Evolutionary conservation across 1,284 basidiomycete genomes (phyloP), one percentile per base, ranked within the genome.

Genomic region (Cystobasidium slooffiae): DNA sequence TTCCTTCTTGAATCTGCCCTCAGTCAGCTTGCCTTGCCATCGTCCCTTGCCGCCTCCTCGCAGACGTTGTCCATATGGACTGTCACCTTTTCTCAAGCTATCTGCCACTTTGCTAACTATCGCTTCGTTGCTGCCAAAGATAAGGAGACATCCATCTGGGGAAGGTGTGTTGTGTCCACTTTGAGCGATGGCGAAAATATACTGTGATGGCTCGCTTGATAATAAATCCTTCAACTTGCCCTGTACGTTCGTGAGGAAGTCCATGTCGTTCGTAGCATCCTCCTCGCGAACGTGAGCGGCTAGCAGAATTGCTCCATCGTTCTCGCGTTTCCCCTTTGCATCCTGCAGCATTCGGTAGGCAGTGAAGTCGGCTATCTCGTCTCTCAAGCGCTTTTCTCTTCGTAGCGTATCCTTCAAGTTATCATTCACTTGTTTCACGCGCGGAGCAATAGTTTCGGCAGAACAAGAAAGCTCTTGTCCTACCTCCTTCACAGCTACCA

Each of bases 351-450:
- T 75, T 10, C 85, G 84, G 12, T 81, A 80, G 12, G 87, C 88
- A 39, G 92, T 82, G 22, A 83, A 78, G n/a, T 81, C 85, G 0
- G 89, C 88, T 1, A 94, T 83, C 80, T 94, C 91, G 3, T 82
- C 81, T 81, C 89, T 88, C 24, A 92, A 81, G 56, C 89, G 88
- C 61, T 87, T 86, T 43, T 88, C 86, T 14, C 87, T 85, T 80
- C 89, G 89, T 67, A 87, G 86, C 0, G 86, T 85, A 63, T 85
- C 87, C 80, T 86, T 88, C 69, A 88, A 85, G 66, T 88, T 88
- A 6, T 88, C 87, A n/a, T 90, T 85, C 68, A 89, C 85, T 80
- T 88, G 88, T 55, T 84, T 83, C n/a, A 91, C 88, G 47, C 92
- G 86, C 53, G 88, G 88, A n/a, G 87, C 86, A 8, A 91, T 86